A percentile compares a stretch with the other conserved stretches of the same genome.
Conservation (phyloP, 2,329 filamentous ascomycete species). For the Paecilomyces sp. region DNA sequence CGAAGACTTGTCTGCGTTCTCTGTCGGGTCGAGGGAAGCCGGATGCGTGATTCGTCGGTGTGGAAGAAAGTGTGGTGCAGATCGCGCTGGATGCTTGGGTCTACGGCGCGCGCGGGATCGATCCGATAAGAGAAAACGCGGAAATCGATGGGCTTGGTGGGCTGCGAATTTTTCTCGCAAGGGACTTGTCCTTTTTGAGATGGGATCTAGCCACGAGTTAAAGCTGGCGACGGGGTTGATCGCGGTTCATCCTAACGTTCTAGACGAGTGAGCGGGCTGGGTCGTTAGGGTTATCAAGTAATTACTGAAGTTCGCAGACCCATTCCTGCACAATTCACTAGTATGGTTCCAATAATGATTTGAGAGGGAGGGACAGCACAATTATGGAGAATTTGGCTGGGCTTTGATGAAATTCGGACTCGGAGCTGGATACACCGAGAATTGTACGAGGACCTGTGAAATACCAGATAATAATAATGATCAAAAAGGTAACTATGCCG, state of each 20-base stretch:
- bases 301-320: not conserved
- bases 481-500: not conserved
- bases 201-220: not conserved
- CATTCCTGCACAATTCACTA: not conserved
- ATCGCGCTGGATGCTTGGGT: not conserved
- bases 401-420: not conserved
- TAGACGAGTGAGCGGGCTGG: not conserved
- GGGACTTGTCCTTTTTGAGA: not conserved
- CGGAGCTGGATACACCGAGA: not conserved
- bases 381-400: not conserved
- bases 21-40: not conserved
- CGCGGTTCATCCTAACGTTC: not conserved
- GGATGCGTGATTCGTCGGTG: not conserved
- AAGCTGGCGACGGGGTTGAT: not conserved
- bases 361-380: not conserved
- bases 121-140: not conserved
- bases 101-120: not conserved
- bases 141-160: not conserved
- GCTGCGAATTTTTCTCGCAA: not conserved
- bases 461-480: not conserved
- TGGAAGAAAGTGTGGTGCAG: not conserved
- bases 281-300: not conserved
- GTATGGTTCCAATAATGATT: not conserved
- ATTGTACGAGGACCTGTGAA: not conserved
- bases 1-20: not conserved